Conservation (phyloP, 2,329 filamentous ascomycete genomes). For the Calonectria hongkongensis region DNA sequence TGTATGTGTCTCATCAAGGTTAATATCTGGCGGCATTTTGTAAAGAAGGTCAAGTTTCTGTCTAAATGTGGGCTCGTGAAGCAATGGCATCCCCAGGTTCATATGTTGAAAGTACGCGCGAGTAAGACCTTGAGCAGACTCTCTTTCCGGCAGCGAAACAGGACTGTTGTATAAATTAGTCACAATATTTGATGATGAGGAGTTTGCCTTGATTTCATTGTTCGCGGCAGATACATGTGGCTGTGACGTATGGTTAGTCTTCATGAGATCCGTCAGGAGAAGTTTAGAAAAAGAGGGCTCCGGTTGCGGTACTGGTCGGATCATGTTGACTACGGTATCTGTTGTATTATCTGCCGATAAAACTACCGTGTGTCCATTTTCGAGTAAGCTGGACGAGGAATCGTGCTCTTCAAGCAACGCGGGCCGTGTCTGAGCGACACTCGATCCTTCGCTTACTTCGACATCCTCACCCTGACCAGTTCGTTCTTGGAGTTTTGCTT, state of each 20-base stretch:
- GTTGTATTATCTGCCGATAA: not conserved
- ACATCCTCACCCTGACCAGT: not conserved
- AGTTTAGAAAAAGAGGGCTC: not conserved
- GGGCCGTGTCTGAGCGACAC: not conserved
- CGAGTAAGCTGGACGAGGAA: not conserved
- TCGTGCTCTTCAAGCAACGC: not conserved
- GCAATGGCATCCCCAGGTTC: not conserved
- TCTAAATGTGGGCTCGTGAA: not conserved
- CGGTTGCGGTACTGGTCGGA: not conserved
- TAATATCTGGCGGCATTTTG: not conserved
- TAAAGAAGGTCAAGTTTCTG: not conserved
- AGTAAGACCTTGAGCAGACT: not conserved
- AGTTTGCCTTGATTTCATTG: not conserved
- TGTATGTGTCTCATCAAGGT: not conserved
- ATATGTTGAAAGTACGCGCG: not conserved
- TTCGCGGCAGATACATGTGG: not conserved
- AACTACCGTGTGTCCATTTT: not conserved
- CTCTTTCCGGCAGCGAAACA: not conserved
- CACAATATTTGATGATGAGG: not conserved
- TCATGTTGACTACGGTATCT: not conserved
- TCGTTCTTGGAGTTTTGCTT: not conserved
- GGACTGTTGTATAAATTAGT: not conserved
- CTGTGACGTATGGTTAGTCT: not conserved
- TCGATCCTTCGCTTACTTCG: not conserved
- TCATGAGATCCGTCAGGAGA: not conserved